Base-by-base conservation (phyloP, 78 protist species). In the Abeoforma whisleri region DNA sequence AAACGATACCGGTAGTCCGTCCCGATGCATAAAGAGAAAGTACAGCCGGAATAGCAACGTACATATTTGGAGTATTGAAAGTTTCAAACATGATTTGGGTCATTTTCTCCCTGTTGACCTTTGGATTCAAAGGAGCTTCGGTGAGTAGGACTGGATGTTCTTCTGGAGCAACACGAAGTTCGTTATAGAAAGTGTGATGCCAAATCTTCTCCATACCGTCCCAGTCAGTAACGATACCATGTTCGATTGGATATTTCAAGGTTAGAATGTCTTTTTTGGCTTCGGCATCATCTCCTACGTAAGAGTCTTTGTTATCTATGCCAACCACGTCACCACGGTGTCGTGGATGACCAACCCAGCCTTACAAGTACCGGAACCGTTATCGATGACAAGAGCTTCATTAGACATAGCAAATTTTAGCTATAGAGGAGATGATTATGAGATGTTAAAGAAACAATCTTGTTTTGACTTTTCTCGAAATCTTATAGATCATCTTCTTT, bases 211-310 rank as follows among this genome's bases (percentile, higher is more conserved):
- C 97, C 97, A 97, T 95, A 87, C 90, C 95, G 57, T 94, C 99
- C 99, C 99, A 97, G 90, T 96, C 91, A 76, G 92, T 90, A 30
- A 97, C 93, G 90, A 97, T 83, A 39, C 99, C 99, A 92, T 93
- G 96, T 85, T 94, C 96, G 68, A 96, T 94, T 57, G 98, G 98
- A 81, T 91, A 92, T 71, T 90, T 84, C 32, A 90, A 88, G 48
- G 87, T 48, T 48, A 48, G 12, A 48, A 19, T 19, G 62, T 48
- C 30, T 12, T 12, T 12, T 12, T 48, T 48, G 5, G 62, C 5
- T 48, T 48, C 30, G 12, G 62, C 5, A 19, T 48, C 62, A 48
- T 19, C 5, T 19, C 62, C 62, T 19, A 48, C 62, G 62, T 48
- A 48, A 48, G 5, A 12, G 5, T 48, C 62, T 48, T 48, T 48